Conservation (phyloP, 140 eudicot species). For the Flaveria floridana region DNA sequence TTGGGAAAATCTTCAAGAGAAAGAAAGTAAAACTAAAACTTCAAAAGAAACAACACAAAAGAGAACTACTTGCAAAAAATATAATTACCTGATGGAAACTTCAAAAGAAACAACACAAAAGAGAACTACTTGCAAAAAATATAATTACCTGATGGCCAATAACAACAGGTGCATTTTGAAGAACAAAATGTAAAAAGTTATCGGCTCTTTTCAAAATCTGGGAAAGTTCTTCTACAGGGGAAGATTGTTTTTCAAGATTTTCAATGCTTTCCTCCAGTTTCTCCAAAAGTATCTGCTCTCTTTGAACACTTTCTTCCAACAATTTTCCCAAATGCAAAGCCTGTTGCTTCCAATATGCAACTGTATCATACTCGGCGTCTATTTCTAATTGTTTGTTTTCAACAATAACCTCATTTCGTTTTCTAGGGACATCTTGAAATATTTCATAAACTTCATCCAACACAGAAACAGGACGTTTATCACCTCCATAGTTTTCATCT, state of each 20-base stretch:
- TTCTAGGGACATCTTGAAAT: slow-evolving; percentile 57
- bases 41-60: neutral
- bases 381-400: slow-evolving; percentile 56
- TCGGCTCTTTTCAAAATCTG: slow-evolving; percentile 86
- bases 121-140: neutral
- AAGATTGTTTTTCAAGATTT: slow-evolving; percentile 74
- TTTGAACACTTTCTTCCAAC: slow-evolving; percentile 55
- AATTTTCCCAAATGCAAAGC: slow-evolving; percentile 60
- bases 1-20: neutral
- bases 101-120: neutral
- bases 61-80: neutral
- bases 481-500: slow-evolving; percentile 49
- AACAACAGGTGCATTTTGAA: slow-evolving; percentile 92
- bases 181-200: slow-evolving; percentile 84
- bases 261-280: slow-evolving; percentile 75
- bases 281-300: slow-evolving; percentile 56
- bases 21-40: neutral
- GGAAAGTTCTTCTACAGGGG: slow-evolving; percentile 86
- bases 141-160: slow-evolving; percentile 67
- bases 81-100: slow-evolving; percentile 56
- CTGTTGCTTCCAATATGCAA: slow-evolving; percentile 75
- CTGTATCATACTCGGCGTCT: slow-evolving; percentile 70
- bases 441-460: slow-evolving; percentile 53
- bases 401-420: slow-evolving; percentile 47
- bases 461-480: slow-evolving; percentile 57